A percentile compares a stretch with the other conserved stretches of the same genome.
Conservation (phyloP, 2,329 filamentous ascomycete species). For the Scedosporium boydii region DNA sequence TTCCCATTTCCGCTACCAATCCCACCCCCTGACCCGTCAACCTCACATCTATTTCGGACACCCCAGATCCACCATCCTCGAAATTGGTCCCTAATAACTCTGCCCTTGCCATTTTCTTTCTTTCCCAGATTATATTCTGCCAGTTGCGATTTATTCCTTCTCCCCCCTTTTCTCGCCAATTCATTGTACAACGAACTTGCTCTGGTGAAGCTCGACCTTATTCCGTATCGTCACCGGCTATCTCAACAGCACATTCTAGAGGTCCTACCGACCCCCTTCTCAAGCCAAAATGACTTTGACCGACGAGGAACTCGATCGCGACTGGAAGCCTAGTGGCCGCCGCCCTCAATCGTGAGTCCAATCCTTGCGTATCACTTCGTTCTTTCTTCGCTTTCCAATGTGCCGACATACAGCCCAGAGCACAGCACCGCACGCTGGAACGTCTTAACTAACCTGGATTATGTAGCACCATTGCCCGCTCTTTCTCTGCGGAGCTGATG, state of each 20-base stretch:
- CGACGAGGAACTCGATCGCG: constrained; percentile 62
- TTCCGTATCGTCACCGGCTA: background rate
- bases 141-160: background rate
- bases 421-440: background rate
- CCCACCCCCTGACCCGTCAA: background rate
- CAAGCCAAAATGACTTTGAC: constrained; percentile 27
- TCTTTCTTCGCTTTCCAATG: background rate
- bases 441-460: constrained; percentile 6
- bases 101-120: background rate
- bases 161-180: background rate
- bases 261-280: constrained; percentile 3
- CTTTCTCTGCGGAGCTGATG: constrained; percentile 78
- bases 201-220: background rate
- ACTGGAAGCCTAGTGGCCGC: constrained; percentile 70
- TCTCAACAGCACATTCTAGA: background rate
- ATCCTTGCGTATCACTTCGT: background rate
- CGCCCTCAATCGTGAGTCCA: constrained; percentile 76
- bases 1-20: background rate
- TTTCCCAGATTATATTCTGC: background rate
- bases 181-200: background rate
- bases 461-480: constrained; percentile 71
- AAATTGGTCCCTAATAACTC: background rate
- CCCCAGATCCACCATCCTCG: background rate
- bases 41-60: background rate
- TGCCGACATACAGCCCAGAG: background rate